These are phyloP conservation scores for Psilocybe cubensis DNA, from an alignment of 768 basidiomycete genomes.

Conservation along the genomic window DNA sequence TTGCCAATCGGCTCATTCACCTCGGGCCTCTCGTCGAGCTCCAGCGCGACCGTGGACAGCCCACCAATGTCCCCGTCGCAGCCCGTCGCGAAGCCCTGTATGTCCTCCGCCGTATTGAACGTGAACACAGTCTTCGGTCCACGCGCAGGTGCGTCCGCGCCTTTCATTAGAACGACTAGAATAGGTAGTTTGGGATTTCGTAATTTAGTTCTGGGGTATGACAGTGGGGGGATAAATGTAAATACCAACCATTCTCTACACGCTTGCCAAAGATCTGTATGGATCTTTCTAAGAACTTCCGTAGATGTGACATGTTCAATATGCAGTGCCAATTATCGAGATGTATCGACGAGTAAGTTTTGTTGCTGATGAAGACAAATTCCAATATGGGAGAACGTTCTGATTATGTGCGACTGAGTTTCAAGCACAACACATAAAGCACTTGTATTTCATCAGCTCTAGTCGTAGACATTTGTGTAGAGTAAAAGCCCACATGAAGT, in stretches of 20 bases:
- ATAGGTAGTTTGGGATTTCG: background rate
- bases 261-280: constrained; percentile 37
- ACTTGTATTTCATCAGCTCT: too few relatives aligned
- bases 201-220: background rate
- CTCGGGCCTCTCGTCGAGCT: constrained; percentile 58
- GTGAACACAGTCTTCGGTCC: constrained; percentile 67
- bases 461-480: too few relatives aligned
- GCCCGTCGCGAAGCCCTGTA: constrained; percentile 72
- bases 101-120: constrained; percentile 61
- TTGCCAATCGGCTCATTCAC: constrained; percentile 49
- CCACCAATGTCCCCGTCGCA: constrained; percentile 92
- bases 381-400: too few relatives aligned
- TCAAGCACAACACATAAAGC: too few relatives aligned
- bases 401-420: too few relatives aligned
- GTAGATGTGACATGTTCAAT: constrained; percentile 28
- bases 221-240: background rate
- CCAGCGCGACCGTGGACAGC: constrained; percentile 76
- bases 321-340: background rate
- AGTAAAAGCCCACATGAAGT: too few relatives aligned
- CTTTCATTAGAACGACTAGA: constrained; percentile 80
- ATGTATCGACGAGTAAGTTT: background rate
- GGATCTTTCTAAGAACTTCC: constrained; percentile 43
- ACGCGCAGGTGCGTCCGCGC: constrained; percentile 65
- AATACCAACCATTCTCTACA: constrained; percentile 36
- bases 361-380: too few relatives aligned